Conservation (phyloP, 257 asterid genomes). For the Scutellaria galericulata region DNA sequence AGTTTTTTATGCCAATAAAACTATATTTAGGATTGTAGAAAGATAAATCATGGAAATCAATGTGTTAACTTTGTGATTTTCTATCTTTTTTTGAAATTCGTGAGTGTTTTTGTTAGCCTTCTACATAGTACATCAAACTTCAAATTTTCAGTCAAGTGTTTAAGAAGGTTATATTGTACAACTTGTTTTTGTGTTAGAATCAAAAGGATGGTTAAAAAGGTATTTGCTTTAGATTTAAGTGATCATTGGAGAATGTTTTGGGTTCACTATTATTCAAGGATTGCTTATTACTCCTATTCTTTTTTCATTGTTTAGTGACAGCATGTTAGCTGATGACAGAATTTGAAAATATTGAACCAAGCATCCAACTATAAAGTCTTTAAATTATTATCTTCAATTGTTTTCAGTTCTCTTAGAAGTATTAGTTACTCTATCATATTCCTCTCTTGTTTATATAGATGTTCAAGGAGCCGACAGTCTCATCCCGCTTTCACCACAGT, state of each 20-base stretch:
- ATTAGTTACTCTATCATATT: conserved; percentile 7
- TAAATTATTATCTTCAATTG: neutral
- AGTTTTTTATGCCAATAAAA: neutral
- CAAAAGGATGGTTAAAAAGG: neutral
- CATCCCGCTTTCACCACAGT: conserved; percentile 96
- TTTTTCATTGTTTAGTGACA: neutral
- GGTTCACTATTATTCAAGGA: conserved; percentile 22
- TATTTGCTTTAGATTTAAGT: neutral
- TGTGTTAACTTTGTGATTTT: neutral
- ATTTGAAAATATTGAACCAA: neutral
- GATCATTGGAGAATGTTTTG: conserved; percentile 2
- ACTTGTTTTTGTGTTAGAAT: neutral
- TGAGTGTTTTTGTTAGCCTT: neutral
- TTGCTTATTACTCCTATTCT: neutral
- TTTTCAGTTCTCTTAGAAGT: neutral
- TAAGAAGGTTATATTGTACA: neutral
- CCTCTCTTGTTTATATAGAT: conserved; percentile 52
- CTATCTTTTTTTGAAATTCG: neutral
- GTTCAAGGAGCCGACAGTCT: conserved; percentile 66
- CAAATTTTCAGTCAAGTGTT: neutral
- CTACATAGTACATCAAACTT: conserved; percentile 2
- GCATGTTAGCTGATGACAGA: neutral
- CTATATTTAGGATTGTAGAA: neutral
- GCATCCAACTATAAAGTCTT: neutral
- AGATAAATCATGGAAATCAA: neutral